Conservation (phyloP, 768 basidiomycete species). For the Suillus subaureus region DNA sequence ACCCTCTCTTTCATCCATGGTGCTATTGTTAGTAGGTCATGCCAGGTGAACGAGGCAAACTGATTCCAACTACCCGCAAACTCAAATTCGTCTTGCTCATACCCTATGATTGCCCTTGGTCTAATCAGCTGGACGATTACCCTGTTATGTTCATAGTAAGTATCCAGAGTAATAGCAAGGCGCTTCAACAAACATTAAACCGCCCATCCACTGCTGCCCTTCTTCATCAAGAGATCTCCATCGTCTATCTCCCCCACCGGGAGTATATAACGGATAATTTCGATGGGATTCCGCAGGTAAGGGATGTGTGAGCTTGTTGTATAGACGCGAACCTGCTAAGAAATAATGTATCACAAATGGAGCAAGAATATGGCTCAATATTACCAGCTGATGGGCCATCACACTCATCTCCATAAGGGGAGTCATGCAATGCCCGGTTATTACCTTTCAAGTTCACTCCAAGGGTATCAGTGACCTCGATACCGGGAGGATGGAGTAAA, state of each 20-base stretch:
- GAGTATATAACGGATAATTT: conserved; percentile 75
- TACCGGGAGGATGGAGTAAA: conserved; percentile 71
- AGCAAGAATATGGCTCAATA: conserved; percentile 5
- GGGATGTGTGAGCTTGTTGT: conserved; percentile 54
- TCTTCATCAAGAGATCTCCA: conserved; percentile 64
- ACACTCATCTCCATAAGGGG: conserved; percentile 9
- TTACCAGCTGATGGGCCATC: conserved; percentile 9
- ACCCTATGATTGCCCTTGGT: conserved; percentile 41
- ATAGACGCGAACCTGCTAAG: conserved; percentile 19
- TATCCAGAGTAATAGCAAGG: conserved; percentile 1
- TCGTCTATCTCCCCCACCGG: conserved; percentile 66
- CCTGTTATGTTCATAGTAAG: conserved; percentile 40
- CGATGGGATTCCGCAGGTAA: conserved; percentile 54
- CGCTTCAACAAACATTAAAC: conserved; percentile 54
- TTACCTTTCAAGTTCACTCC: conserved; percentile 1
- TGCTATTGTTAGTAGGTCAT: conserved; percentile 69
- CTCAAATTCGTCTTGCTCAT: conserved; percentile 47
- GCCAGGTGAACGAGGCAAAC: conserved; percentile 71
- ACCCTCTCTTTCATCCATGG: conserved; percentile 78
- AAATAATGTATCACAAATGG: conserved; percentile 7
- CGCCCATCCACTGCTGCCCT: conserved; percentile 73
- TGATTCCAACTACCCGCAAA: conserved; percentile 54
- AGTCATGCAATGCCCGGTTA: background rate
- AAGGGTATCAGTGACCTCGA: conserved; percentile 36
- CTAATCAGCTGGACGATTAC: conserved; percentile 61